Evolutionary conservation across 2,329 filamentous ascomycete species (phyloP), one percentile per base, ranked within the genome.

Genomic region (Aspergillus caelatus): DNA sequence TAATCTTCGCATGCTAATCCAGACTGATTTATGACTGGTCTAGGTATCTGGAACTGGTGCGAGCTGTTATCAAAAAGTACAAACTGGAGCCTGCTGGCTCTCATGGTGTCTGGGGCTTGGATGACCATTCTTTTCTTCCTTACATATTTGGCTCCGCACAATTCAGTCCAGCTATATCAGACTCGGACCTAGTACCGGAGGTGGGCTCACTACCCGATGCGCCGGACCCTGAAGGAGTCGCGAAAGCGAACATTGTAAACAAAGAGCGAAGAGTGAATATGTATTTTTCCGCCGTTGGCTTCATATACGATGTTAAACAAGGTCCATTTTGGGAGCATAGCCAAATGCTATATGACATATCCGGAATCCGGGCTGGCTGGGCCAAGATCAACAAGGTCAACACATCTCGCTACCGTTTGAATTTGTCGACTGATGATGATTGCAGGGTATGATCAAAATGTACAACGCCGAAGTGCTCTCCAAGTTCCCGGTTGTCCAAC

Each of bases 401-500:
- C 14, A 14, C 36, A 23, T 41, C 3, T 16, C 3, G 7, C 28
- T 26, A 19, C 8, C 4, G 32, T 19, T 26, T 19, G 11, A 9
- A 14, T 6, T 2, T 2, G 14, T 11, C 6, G 32, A 32, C 55
- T 69, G 53, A 70, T 69, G 53, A 70, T 45, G 19, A 34, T 55
- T 55, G 2, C 28, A 91, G 89, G 95, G 95, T 58, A 98, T 99
- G 95, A 88, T 99, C 72, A 99, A 98, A 80, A 99, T 99, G 95
- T 99, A 94, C 81, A 93, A 96, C 69, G 95, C 92, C 21, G 95
- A 99, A 81, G 95, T 99, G 3, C 83, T 99, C 16, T 92, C 91
- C 45, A 99, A 99, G 78, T 97, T 97, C 74, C 95, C 95, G 3
- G 95, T 99, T 3, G 93, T 99, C n/a, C 95, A 99, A 79, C 95